Conservation (phyloP, 768 basidiomycete species). For the Boletus sp. region DNA sequence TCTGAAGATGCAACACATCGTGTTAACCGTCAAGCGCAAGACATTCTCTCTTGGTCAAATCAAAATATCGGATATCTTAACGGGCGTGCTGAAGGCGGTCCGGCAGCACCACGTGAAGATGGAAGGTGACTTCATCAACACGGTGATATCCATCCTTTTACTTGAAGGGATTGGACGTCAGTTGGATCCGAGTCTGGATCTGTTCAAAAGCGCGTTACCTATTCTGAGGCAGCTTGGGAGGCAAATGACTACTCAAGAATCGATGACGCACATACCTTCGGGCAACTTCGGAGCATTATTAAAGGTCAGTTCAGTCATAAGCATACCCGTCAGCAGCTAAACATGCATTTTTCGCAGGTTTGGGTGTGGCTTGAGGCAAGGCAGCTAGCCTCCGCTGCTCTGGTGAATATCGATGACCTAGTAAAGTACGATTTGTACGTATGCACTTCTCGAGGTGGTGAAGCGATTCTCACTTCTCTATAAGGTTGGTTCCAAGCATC, state of each 20-base stretch:
- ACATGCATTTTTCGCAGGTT: conserved; percentile 43
- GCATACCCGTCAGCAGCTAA: neutral
- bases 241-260: conserved; percentile 80
- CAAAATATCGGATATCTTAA: conserved; percentile 90
- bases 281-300: conserved; percentile 81
- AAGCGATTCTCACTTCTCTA: conserved; percentile 12
- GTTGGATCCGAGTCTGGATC: conserved; percentile 85
- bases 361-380: conserved; percentile 95
- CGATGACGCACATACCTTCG: conserved; percentile 55
- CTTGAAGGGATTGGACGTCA: conserved; percentile 95
- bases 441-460: neutral
- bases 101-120: conserved; percentile 94
- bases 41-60: conserved; percentile 97
- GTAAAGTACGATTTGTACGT: conserved; percentile 85
- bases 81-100: conserved; percentile 83
- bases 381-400: conserved; percentile 74
- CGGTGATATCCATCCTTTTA: conserved; percentile 89
- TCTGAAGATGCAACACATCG: conserved; percentile 95
- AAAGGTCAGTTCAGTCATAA: conserved; percentile 56
- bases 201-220: conserved; percentile 94
- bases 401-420: conserved; percentile 79
- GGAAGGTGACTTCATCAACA: conserved; percentile 98
- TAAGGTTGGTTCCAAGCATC: conserved; percentile 51
- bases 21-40: conserved; percentile 89
- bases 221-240: conserved; percentile 89